These are phyloP conservation scores for Erodium moschatum DNA, from an alignment of 441 rosid genomes.

Conservation along the genomic window DNA sequence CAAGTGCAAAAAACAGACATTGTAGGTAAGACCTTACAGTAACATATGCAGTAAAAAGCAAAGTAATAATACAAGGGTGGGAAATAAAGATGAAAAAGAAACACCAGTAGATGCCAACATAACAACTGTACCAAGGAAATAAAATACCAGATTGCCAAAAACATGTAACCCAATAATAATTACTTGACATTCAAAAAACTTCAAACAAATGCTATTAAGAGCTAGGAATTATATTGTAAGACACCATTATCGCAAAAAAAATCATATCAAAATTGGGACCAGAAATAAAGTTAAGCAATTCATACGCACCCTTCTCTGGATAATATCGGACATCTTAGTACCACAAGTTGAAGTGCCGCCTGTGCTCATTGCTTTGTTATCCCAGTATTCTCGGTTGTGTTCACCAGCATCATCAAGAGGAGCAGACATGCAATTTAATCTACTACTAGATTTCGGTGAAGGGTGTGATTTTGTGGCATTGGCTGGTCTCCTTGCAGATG, in stretches of 20 bases:
- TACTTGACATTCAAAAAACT: background rate
- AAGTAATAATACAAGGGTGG: background rate
- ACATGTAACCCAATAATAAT: background rate
- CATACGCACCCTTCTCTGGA: slow-evolving; percentile 76
- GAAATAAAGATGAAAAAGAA: no score
- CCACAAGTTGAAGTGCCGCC: slow-evolving; percentile 47
- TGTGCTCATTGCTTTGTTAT: slow-evolving; percentile 42
- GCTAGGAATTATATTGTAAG: background rate
- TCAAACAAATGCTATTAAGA: background rate
- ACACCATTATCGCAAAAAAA: background rate
- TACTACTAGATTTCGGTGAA: slow-evolving; percentile 53
- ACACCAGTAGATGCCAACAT: no score
- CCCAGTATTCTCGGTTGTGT: slow-evolving; percentile 61
- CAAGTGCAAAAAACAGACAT: slow-evolving; percentile 27
- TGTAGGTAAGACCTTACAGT: background rate
- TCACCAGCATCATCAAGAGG: slow-evolving; percentile 52
- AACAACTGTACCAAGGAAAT: no score
- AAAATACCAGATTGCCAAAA: background rate
- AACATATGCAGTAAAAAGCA: background rate
- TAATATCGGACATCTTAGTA: slow-evolving; percentile 61
- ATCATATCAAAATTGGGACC: background rate
- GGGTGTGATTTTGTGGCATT: slow-evolving; percentile 61
- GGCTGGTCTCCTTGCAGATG: slow-evolving; percentile 57
- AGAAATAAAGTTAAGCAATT: background rate
- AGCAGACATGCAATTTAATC: slow-evolving; percentile 42